phyloP scores from a whole-genome alignment of 805 yeast genomes.

The Candida andamanensis region DNA sequence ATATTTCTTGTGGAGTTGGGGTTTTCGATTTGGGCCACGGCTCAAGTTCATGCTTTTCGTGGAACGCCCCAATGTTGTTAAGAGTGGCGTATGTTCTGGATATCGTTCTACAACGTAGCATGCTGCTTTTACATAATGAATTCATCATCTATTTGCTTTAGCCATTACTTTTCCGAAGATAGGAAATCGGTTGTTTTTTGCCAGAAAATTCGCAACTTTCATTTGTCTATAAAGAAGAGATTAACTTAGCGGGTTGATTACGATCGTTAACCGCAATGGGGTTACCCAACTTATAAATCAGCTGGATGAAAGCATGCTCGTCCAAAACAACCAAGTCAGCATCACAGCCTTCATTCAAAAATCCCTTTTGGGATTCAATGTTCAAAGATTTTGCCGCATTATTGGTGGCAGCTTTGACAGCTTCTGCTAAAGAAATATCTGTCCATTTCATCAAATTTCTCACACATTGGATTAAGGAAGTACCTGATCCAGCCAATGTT shows the following conservation, averaged over 20 bases:
- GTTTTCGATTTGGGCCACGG: slow-evolving; percentile 53
- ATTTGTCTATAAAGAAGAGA: slow-evolving; percentile 9
- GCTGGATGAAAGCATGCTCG: slow-evolving; percentile 37
- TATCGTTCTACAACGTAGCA: not conserved
- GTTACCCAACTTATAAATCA: slow-evolving; percentile 49
- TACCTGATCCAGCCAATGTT: slow-evolving; percentile 61
- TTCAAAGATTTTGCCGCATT: slow-evolving; percentile 49
- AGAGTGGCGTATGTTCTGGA: slow-evolving; percentile 2
- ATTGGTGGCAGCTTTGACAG: slow-evolving; percentile 52
- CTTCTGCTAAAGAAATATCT: slow-evolving; percentile 42
- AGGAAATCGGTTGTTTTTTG: not conserved
- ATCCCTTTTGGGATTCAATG: slow-evolving; percentile 42
- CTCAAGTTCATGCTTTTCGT: slow-evolving; percentile 20
- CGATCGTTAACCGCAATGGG: slow-evolving; percentile 17
- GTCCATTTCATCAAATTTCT: slow-evolving; percentile 50
- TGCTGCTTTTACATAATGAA: not conserved
- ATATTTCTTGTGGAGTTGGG: slow-evolving; percentile 72
- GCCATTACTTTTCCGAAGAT: not conserved
- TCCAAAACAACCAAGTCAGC: slow-evolving; percentile 52
- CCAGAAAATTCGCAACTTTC: no score
- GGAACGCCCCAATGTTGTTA: slow-evolving; percentile 5
- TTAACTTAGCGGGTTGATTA: slow-evolving; percentile 14
- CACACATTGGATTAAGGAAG: slow-evolving; percentile 47
- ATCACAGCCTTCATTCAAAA: slow-evolving; percentile 47
- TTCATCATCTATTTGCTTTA: not conserved